Evolutionary conservation across 257 asterid species (phyloP).

Genomic region (Phtheirospermum japonicum): DNA sequence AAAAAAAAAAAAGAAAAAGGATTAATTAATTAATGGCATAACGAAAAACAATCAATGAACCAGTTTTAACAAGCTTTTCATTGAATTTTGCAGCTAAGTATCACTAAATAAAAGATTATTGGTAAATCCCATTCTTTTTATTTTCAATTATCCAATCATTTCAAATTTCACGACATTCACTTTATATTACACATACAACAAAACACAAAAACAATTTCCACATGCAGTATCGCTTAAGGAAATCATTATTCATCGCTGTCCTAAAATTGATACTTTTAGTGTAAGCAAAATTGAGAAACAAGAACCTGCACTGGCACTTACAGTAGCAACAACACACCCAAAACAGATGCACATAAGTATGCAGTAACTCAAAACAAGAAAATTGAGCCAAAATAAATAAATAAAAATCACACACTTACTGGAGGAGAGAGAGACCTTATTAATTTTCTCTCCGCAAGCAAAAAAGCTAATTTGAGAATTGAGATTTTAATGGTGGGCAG

Average conservation of each 20-base stretch:
- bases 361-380: neutral
- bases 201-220: neutral
- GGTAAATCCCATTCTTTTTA: too few relatives aligned
- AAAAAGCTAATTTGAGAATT: neutral
- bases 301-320: neutral
- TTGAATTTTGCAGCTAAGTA: neutral
- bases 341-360: too few relatives aligned
- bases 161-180: neutral
- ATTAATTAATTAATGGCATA: neutral
- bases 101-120: neutral
- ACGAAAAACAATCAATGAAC: neutral
- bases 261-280: neutral
- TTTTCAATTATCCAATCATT: neutral
- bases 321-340: constrained; percentile 7
- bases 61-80: neutral
- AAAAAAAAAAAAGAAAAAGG: too few relatives aligned
- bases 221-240: neutral
- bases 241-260: neutral
- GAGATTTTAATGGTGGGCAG: neutral
- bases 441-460: too few relatives aligned
- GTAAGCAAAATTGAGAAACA: constrained; percentile 2
- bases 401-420: neutral
- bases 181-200: neutral
- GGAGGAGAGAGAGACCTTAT: neutral
- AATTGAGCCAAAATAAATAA: neutral